Percentiles rank a stretch among this genome's conserved stretches.
These are phyloP conservation scores for Saccharata proteae DNA, from an alignment of 2,329 filamentous ascomycete genomes.

Conservation along the genomic window DNA sequence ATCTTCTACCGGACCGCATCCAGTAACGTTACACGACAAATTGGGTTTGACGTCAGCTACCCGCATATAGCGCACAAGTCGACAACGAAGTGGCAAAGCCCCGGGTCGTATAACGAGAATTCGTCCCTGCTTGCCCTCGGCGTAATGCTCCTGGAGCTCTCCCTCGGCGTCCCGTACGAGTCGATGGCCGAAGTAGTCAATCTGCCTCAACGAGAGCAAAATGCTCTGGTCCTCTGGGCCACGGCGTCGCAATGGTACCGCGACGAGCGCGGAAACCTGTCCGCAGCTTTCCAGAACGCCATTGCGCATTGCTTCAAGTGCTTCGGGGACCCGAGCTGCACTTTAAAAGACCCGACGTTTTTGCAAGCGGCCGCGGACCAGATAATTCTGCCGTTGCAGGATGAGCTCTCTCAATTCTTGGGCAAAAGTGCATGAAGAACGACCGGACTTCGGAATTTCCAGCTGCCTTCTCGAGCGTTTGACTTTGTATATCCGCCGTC, in stretches of 20 bases:
- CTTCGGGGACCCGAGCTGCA: conserved; percentile 22
- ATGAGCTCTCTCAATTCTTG: conserved; percentile 24
- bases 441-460: neutral
- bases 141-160: conserved; percentile 22
- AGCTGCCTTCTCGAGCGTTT: neutral
- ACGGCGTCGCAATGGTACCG: conserved; percentile 24
- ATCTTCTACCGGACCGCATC: conserved; percentile 18
- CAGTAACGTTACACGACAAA: conserved; percentile 10
- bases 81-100: conserved; percentile 4
- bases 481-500: neutral
- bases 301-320: conserved; percentile 23
- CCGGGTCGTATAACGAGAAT: conserved; percentile 25
- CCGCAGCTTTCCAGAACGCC: conserved; percentile 22
- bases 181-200: too few species aligned
- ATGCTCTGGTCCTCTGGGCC: conserved; percentile 14
- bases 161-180: conserved; percentile 22
- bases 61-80: conserved; percentile 19
- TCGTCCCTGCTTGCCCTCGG: conserved; percentile 22
- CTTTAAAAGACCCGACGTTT: conserved; percentile 21
- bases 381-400: conserved; percentile 24
- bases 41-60: conserved; percentile 21
- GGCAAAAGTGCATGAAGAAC: conserved; percentile 14
- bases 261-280: conserved; percentile 22
- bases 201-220: conserved; percentile 1
- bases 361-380: conserved; percentile 24